Percentiles rank a stretch among this genome's conserved stretches.
These are phyloP conservation scores for Zostera marina DNA, from an alignment of 116 monocot genomes.

Conservation along the genomic window DNA sequence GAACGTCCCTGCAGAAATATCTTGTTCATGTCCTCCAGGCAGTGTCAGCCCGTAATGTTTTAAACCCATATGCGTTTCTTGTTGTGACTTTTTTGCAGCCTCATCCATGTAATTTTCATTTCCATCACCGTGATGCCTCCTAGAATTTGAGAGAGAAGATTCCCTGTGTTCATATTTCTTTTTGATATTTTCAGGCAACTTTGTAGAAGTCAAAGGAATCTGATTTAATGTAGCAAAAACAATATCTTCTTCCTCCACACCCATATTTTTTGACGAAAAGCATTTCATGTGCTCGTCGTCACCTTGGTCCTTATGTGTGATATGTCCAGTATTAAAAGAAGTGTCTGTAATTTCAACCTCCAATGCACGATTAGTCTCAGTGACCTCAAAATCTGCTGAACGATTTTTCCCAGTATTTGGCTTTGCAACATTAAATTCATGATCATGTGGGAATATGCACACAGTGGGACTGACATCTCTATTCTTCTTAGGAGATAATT, in stretches of 20 bases:
- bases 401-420: not conserved
- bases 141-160: not conserved
- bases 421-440: not conserved
- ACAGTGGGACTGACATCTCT: constrained; percentile 6
- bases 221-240: not conserved
- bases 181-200: not conserved
- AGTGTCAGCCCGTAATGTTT: constrained; percentile 34
- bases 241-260: not conserved
- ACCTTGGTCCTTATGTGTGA: not conserved
- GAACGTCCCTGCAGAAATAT: constrained; percentile 22
- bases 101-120: not conserved
- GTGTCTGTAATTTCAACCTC: not conserved
- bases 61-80: constrained; percentile 33
- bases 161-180: not conserved
- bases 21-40: constrained; percentile 14
- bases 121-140: not conserved
- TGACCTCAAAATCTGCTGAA: not conserved
- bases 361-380: not conserved
- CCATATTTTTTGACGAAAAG: not conserved
- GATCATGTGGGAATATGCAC: not conserved
- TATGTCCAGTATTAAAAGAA: not conserved
- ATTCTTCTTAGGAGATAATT: constrained; percentile 10
- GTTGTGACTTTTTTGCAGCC: constrained; percentile 15
- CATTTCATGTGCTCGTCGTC: not conserved
- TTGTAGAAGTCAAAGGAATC: not conserved